Evolutionary conservation across 1,139 yeast genomes (phyloP), one percentile per base, ranked within the genome.

Genomic region (Petasospora fabianii): DNA sequence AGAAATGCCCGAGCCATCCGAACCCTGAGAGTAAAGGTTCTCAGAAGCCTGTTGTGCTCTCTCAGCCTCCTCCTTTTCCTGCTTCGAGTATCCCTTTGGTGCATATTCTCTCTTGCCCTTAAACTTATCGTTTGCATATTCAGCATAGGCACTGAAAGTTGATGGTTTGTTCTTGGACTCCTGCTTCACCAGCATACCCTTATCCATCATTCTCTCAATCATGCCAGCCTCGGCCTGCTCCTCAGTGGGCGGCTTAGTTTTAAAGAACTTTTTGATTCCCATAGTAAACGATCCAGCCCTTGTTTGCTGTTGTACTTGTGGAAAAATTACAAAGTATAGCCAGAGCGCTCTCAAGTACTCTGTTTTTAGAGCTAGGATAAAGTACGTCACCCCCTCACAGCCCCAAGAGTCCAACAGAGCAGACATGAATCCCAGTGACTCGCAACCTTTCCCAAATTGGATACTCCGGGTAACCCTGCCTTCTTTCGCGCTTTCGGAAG

Each of bases 131-230:
- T 43, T 48, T 14, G 55, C 55, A 33, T 39, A 51, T 6, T 47
- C 45, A 1, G 71, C 71, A 56, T 81, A 83, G 3, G 87, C 88
- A 9, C 81, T 76, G 58, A 83, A 83, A 52, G 77, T 77, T 50
- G 71, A 77, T 48, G 67, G 70, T 50, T 73, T 68, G 35, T 54
- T 61, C 46, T 57, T 58, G 15, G 39, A 36, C n/a, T 37, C 41
- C 18, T 46, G 40, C 53, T 64, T 77, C 34, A 78, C 73, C 11
- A 75, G 53, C 30, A 81, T 69, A 5, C 87, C 87, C 24, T 71
- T 60, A 27, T 66, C 67, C 48, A 68, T 66, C 55, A 82, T 62
- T 31, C 69, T 67, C 17, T 75, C 75, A 34, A 73, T 64, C 43
- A 78, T 66, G 50, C 73, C 75, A 24, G 71, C 72, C 43, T 76